phyloP scores from a whole-genome alignment of 2,329 filamentous ascomycete species.

The Paecilomyces niveus region DNA sequence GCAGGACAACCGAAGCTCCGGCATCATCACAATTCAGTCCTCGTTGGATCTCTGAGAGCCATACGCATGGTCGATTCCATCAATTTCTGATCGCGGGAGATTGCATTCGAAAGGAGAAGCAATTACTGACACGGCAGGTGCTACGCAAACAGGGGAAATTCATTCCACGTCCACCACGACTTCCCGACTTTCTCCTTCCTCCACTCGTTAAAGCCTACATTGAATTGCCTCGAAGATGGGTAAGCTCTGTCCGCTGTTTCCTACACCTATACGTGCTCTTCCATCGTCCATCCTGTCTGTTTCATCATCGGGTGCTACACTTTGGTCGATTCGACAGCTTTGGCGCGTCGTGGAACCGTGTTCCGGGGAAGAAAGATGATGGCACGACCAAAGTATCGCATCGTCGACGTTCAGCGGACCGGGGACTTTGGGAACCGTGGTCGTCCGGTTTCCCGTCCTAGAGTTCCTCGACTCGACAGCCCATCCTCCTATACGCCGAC shows the following conservation, averaged over 20 bases:
- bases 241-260: background rate
- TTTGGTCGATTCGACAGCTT: background rate
- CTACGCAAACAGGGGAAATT: background rate
- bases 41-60: background rate
- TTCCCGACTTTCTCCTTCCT: background rate
- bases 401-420: slow-evolving; percentile 10
- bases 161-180: background rate
- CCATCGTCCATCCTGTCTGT: background rate
- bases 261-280: background rate
- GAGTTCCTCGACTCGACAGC: slow-evolving; percentile 9
- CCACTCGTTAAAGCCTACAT: background rate
- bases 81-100: background rate
- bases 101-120: background rate
- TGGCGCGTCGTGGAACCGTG: background rate
- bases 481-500: slow-evolving; percentile 7
- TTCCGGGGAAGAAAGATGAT: background rate
- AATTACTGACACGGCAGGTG: background rate
- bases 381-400: slow-evolving; percentile 13
- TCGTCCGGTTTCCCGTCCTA: slow-evolving; percentile 1
- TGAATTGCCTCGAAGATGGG: background rate
- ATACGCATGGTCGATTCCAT: background rate
- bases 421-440: slow-evolving; percentile 5
- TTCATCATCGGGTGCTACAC: background rate
- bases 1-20: background rate
- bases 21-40: background rate